phyloP scores from a whole-genome alignment of 2,329 filamentous ascomycete species.

The Bipolaris gigantea region DNA sequence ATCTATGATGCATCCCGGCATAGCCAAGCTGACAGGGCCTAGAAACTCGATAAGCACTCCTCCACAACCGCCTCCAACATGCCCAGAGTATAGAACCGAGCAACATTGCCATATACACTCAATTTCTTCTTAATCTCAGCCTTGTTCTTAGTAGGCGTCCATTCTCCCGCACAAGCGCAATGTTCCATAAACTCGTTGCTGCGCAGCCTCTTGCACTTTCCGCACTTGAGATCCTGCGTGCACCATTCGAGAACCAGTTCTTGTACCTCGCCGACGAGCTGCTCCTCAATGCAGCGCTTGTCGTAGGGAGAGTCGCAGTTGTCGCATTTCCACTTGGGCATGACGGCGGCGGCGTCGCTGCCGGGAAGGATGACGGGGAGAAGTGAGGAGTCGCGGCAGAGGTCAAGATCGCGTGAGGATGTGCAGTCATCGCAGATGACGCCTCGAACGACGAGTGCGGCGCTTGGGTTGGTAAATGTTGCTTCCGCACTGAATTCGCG shows the following conservation, averaged over 20 bases:
- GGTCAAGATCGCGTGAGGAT: constrained; percentile 81
- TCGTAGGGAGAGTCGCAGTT: constrained; percentile 78
- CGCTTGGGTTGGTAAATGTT: constrained; percentile 83
- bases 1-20: background rate
- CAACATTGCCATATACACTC: constrained; percentile 72
- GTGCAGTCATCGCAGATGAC: constrained; percentile 91
- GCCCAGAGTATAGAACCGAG: constrained; percentile 74
- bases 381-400: constrained; percentile 86
- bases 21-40: background rate
- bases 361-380: constrained; percentile 56
- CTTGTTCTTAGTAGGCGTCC: constrained; percentile 71
- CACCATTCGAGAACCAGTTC: constrained; percentile 76
- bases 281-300: constrained; percentile 80
- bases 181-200: constrained; percentile 96
- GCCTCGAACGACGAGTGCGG: constrained; percentile 71
- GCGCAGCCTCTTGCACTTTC: constrained; percentile 66
- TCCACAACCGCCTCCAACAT: constrained; percentile 79
- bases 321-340: constrained; percentile 73
- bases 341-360: constrained; percentile 46
- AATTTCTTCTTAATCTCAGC: constrained; percentile 67
- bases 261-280: constrained; percentile 75
- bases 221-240: constrained; percentile 88
- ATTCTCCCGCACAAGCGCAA: constrained; percentile 87
- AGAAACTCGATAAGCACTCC: constrained; percentile 58
- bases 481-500: constrained; percentile 89